phyloP scores from a whole-genome alignment of 2,329 filamentous ascomycete genomes.

The Aspergillus persii region DNA sequence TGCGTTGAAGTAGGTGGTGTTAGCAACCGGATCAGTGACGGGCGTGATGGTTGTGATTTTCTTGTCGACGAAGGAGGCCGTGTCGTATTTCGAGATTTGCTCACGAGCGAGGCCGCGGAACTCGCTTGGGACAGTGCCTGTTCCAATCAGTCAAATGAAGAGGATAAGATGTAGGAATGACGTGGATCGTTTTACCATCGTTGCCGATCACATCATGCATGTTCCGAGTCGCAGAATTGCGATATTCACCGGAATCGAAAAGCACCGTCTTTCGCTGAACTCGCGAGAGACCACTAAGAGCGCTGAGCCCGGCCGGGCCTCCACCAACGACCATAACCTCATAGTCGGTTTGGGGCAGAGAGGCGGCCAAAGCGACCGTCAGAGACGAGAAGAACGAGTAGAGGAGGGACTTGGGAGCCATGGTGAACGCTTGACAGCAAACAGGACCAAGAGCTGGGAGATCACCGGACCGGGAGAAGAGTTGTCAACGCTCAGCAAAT shows the following conservation, averaged over 20 bases:
- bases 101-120: constrained; percentile 56
- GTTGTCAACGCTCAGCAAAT: not conserved
- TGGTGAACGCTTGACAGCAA: not conserved
- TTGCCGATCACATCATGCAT: constrained; percentile 63
- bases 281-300: constrained; percentile 58
- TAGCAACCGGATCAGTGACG: constrained; percentile 19
- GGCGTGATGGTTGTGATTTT: constrained; percentile 46
- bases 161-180: constrained; percentile 2
- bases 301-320: constrained; percentile 56
- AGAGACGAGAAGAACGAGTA: constrained; percentile 24
- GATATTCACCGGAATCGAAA: constrained; percentile 59
- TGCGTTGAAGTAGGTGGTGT: constrained; percentile 50
- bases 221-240: constrained; percentile 56
- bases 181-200: constrained; percentile 47
- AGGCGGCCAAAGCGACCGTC: constrained; percentile 19
- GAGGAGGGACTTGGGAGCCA: constrained; percentile 20
- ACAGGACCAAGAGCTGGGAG: no score
- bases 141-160: not conserved
- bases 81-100: constrained; percentile 53
- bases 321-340: constrained; percentile 60
- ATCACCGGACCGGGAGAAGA: not conserved
- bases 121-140: constrained; percentile 54
- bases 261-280: constrained; percentile 56
- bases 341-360: constrained; percentile 39
- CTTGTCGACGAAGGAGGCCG: constrained; percentile 51